Evolutionary conservation across 495 filamentous ascomycete species (phyloP), one percentile per base, ranked within the genome.

Genomic region (Lepidopterella palustris): DNA sequence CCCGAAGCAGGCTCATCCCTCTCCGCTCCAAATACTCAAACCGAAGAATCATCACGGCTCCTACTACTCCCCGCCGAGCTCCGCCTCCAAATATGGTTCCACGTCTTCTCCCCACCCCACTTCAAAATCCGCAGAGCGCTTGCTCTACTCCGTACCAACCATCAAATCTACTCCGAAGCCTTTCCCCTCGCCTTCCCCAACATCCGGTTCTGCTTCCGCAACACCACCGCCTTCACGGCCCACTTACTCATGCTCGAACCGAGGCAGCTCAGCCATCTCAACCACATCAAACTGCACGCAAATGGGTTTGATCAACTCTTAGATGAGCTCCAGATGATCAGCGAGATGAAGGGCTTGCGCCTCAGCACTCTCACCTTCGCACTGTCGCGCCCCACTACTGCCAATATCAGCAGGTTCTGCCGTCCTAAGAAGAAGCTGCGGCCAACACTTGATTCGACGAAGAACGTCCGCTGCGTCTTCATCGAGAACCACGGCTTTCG

Each of bases 11-110:
- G n/a, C n/a, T n/a, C n/a, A n/a, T n/a, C n/a, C n/a, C n/a, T n/a
- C n/a, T n/a, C n/a, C n/a, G n/a, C n/a, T n/a, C n/a, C n/a, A n/a
- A n/a, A n/a, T n/a, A n/a, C n/a, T n/a, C n/a, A n/a, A n/a, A n/a
- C n/a, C n/a, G n/a, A n/a, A n/a, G n/a, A n/a, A n/a, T n/a, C 47
- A 13, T 50, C 47, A 10, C 47, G 8, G 23, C 47, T 50, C 15
- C 47, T 50, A 24, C 27, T 56, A 13, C 71, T 81, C 10, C 76
- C 79, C 27, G 48, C 73, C 29, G 79, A 81, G 70, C 72, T 80
- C 31, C 78, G 79, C 51, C 71, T 78, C 50, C 66, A 78, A 35
- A 77, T 82, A 62, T 82, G 76, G 76, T 63, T 65, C 20, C n/a
- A 25, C 15, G 47, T 50, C 24, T 50, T 50, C 20, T 6, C 18